Percentiles rank a stretch among this genome's conserved stretches.
Evolutionary conservation across 805 yeast species (phyloP).

Genomic region (Candida montana): DNA sequence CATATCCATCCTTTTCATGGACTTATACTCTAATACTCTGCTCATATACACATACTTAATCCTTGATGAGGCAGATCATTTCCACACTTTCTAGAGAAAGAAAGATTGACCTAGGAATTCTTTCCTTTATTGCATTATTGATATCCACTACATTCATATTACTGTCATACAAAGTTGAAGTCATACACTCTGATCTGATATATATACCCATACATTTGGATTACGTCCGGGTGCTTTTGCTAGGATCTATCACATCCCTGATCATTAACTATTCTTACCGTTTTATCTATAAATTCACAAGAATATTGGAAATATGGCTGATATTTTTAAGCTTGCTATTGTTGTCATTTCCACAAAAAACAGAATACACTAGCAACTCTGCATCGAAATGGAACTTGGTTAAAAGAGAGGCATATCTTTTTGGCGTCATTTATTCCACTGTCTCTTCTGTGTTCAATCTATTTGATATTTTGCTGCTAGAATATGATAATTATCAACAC

Average conservation of each 20-base stretch:
- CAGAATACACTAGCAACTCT: conserved; percentile 19
- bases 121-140: background rate
- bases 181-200: conserved; percentile 9
- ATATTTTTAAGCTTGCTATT: conserved; percentile 31
- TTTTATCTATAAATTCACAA: conserved; percentile 26
- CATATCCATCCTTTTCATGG: no score
- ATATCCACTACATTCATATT: background rate
- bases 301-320: conserved; percentile 31
- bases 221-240: conserved; percentile 32
- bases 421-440: conserved; percentile 25
- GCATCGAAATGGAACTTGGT: conserved; percentile 33
- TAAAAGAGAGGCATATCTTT: conserved; percentile 34
- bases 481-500: no score
- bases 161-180: conserved; percentile 6
- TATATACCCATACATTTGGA: conserved; percentile 34
- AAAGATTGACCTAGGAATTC: background rate
- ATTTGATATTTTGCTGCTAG: conserved; percentile 27
- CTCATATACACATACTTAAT: background rate
- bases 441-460: conserved; percentile 28
- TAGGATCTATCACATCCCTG: conserved; percentile 32
- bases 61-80: background rate
- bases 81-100: background rate
- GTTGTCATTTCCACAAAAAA: conserved; percentile 36
- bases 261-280: conserved; percentile 22
- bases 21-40: no score